These are phyloP conservation scores for Ceratonia siliqua DNA, from an alignment of 306 rosid species.

Conservation along the genomic window DNA sequence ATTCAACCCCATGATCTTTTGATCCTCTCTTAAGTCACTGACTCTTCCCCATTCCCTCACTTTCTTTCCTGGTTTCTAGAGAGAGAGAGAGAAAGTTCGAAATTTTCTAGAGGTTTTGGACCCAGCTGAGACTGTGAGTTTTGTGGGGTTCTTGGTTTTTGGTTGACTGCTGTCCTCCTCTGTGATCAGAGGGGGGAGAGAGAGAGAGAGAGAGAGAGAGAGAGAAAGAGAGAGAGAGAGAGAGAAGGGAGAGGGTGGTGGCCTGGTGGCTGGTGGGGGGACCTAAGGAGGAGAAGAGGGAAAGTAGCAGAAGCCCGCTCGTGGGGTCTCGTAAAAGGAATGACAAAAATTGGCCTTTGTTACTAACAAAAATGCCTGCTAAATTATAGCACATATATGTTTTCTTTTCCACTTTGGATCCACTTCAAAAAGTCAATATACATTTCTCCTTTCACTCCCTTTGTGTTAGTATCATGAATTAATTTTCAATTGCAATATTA, in stretches of 20 bases:
- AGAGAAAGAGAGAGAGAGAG: background rate
- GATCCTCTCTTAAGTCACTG: background rate
- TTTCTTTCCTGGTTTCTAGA: slow-evolving; percentile 5
- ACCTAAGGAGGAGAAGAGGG: slow-evolving; percentile 9
- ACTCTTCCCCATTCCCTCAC: background rate
- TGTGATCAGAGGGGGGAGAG: slow-evolving; percentile 18
- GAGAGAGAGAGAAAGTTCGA: slow-evolving; percentile 22
- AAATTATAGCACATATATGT: slow-evolving; percentile 7
- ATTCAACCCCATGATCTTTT: slow-evolving; percentile 22
- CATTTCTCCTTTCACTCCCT: background rate
- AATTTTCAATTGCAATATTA: no score
- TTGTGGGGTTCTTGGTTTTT: slow-evolving; percentile 54
- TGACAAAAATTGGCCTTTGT: slow-evolving; percentile 29
- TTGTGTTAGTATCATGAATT: no score
- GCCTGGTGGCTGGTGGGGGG: no score
- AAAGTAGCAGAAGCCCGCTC: slow-evolving; percentile 41
- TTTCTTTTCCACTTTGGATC: background rate
- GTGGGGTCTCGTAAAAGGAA: slow-evolving; percentile 66
- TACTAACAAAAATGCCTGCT: slow-evolving; percentile 22
- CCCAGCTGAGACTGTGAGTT: slow-evolving; percentile 33
- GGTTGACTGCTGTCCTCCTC: slow-evolving; percentile 55
- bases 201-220: background rate
- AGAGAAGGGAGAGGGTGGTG: background rate
- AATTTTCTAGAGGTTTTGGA: slow-evolving; percentile 33
- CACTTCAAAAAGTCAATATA: slow-evolving; percentile 31